Evolutionary conservation across 2,329 filamentous ascomycete species (phyloP), one percentile per base, ranked within the genome.

Genomic region (Stemphylium lycopersici): DNA sequence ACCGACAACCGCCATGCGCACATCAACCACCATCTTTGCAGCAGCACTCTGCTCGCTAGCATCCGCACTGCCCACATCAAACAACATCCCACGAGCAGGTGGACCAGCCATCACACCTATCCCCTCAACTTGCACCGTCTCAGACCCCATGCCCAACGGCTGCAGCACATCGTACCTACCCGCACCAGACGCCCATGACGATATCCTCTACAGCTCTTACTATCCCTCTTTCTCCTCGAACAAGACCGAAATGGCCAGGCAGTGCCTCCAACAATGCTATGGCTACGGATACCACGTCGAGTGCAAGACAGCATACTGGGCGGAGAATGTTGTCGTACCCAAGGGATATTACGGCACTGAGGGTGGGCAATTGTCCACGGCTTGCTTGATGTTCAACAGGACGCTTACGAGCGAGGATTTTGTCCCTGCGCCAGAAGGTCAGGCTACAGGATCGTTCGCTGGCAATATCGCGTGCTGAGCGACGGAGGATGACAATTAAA

Each of bases 201-300:
- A 56, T n/a, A 42, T 59, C 16, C 58, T 69, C 16, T 72, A 71
- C 38, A 55, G 67, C 57, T 61, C 67, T 11, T 74, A 73, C 63
- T 78, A 76, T 55, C 65, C 70, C 15, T 59, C 68, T 3, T 59
- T 59, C 36, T 58, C 69, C 2, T 55, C 66, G 15, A 68, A 73
- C 58, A 65, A 39, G 13, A 69, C 62, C 2, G 52, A 55, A 31
- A 60, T 70, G 63, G 67, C 67, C 12, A 46, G 66, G 48, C 68
- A 74, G 46, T 78, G 76, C 55, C 64, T 73, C 3, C 48, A 77
- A 55, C 76, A 78, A 55, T 79, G 77, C 62, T 74, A 78, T 49
- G 76, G 76, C 11, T 75, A 73, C 40, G 76, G 76, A 10, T 61
- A 68, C 36, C 53, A 54, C n/a, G 59, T 57, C 8, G 58, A 72